These are phyloP conservation scores for Moesziomyces antarcticus DNA, from an alignment of 1,284 basidiomycete genomes.

Conservation along the genomic window DNA sequence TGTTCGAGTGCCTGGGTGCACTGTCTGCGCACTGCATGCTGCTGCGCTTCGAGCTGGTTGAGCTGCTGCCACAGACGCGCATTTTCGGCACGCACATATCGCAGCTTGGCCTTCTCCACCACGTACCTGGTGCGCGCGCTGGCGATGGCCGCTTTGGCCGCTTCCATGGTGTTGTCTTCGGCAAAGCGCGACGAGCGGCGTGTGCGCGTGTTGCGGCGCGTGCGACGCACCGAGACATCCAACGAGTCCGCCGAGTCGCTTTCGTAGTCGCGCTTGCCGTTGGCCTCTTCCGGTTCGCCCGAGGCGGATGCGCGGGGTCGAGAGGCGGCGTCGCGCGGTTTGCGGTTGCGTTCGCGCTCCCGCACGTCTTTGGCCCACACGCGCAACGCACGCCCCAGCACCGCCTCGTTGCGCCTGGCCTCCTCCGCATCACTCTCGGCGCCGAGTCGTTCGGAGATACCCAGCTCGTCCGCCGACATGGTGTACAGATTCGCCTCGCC, in stretches of 20 bases:
- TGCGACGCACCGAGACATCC: constrained; percentile 10
- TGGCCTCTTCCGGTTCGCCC: constrained; percentile 2
- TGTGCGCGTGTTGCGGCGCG: constrained; percentile 14
- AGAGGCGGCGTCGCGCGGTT: constrained; percentile 20
- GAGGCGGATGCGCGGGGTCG: constrained; percentile 1
- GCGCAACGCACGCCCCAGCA: constrained; percentile 31
- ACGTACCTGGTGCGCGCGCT: constrained; percentile 51
- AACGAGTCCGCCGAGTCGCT: constrained; percentile 36
- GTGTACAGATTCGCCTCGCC: constrained; percentile 30
- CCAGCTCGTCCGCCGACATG: constrained; percentile 51
- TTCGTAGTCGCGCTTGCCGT: constrained; percentile 38
- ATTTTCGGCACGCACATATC: constrained; percentile 37
- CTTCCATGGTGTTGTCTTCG: constrained; percentile 17
- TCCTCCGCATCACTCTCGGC: constrained; percentile 35
- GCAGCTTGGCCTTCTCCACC: constrained; percentile 62
- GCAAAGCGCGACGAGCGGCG: constrained; percentile 32
- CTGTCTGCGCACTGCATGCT: constrained; percentile 18
- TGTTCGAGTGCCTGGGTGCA: constrained; percentile 46
- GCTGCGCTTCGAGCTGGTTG: constrained; percentile 20
- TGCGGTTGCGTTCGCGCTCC: constrained; percentile 32
- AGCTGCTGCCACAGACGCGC: constrained; percentile 34
- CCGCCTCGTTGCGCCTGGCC: constrained; percentile 24
- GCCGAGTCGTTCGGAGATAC: constrained; percentile 31
- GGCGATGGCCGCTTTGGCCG: constrained; percentile 24
- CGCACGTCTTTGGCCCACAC: constrained; percentile 44